These are phyloP conservation scores for Barnettozyma populi DNA, from an alignment of 805 yeast species.

Conservation along the genomic window DNA sequence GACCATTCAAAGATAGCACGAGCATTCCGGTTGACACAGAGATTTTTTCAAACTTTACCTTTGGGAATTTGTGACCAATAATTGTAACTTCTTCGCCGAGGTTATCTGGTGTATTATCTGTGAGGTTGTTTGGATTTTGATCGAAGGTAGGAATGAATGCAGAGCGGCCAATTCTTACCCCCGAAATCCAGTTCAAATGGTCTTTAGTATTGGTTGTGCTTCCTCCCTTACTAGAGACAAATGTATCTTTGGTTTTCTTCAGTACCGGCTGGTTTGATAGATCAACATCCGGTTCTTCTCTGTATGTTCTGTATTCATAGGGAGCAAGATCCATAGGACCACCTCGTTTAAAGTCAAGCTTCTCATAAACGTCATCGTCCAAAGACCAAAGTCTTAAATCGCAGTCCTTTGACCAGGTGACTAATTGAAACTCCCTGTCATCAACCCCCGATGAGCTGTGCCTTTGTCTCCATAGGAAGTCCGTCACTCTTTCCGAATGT, in stretches of 20 bases:
- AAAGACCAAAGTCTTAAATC: slow-evolving; percentile 82
- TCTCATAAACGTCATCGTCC: slow-evolving; percentile 41
- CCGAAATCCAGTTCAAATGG: slow-evolving; percentile 89
- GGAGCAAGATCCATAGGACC: slow-evolving; percentile 32
- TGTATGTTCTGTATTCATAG: slow-evolving; percentile 42
- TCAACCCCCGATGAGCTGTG: slow-evolving; percentile 42
- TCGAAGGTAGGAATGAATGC: slow-evolving; percentile 25
- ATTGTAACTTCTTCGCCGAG: slow-evolving; percentile 88
- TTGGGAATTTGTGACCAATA: slow-evolving; percentile 86
- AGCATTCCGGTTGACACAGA: slow-evolving; percentile 82
- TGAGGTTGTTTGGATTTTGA: slow-evolving; percentile 30
- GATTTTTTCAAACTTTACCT: slow-evolving; percentile 77
- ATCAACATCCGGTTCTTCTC: slow-evolving; percentile 44
- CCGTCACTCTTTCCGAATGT: slow-evolving; percentile 79
- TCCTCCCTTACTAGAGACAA: slow-evolving; percentile 36
- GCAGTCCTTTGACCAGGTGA: slow-evolving; percentile 90
- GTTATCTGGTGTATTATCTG: slow-evolving; percentile 46
- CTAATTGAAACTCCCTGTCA: slow-evolving; percentile 82
- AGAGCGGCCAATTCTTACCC: slow-evolving; percentile 57
- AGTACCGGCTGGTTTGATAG: slow-evolving; percentile 26
- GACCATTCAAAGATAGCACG: slow-evolving; percentile 74
- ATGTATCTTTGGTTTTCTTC: slow-evolving; percentile 34
- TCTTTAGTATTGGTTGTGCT: slow-evolving; percentile 38
- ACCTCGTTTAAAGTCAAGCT: slow-evolving; percentile 38
- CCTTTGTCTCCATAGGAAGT: slow-evolving; percentile 80